Percentiles rank a stretch among this genome's conserved stretches.
These are phyloP conservation scores for Akebia trifoliata DNA, from an alignment of 164 flowering plant genomes.

Conservation along the genomic window DNA sequence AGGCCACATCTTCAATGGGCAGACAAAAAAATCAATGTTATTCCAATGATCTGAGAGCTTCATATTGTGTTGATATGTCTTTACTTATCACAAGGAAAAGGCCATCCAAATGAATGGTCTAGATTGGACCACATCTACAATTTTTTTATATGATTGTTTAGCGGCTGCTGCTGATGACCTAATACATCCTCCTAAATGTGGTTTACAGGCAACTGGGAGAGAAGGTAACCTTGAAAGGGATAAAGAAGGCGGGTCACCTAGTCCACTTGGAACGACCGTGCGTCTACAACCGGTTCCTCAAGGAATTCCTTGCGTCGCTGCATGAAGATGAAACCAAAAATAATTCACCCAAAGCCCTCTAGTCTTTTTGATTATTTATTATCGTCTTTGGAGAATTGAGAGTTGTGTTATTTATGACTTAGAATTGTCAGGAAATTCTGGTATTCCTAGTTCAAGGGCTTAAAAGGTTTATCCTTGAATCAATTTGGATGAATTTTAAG, in stretches of 20 bases:
- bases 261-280: slow-evolving; percentile 93
- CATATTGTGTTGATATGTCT: too few relatives aligned
- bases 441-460: too few relatives aligned
- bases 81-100: background rate
- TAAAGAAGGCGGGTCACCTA: slow-evolving; percentile 86
- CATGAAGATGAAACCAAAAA: slow-evolving; percentile 19
- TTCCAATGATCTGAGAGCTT: background rate
- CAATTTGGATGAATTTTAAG: too few relatives aligned
- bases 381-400: too few relatives aligned
- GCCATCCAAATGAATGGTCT: background rate
- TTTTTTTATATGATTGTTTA: background rate
- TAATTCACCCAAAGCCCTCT: background rate
- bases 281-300: slow-evolving; percentile 66
- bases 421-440: too few relatives aligned
- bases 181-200: slow-evolving; percentile 1
- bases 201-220: slow-evolving; percentile 77
- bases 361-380: too few relatives aligned
- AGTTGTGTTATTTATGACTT: too few relatives aligned
- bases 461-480: too few relatives aligned
- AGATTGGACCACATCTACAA: background rate
- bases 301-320: slow-evolving; percentile 61
- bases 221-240: slow-evolving; percentile 48
- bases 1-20: background rate
- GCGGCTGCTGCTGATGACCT: too few relatives aligned
- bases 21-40: background rate